Evolutionary conservation across 371 early-diverging fungal genomes (phyloP).

Genomic region (Mortierella sp.): DNA sequence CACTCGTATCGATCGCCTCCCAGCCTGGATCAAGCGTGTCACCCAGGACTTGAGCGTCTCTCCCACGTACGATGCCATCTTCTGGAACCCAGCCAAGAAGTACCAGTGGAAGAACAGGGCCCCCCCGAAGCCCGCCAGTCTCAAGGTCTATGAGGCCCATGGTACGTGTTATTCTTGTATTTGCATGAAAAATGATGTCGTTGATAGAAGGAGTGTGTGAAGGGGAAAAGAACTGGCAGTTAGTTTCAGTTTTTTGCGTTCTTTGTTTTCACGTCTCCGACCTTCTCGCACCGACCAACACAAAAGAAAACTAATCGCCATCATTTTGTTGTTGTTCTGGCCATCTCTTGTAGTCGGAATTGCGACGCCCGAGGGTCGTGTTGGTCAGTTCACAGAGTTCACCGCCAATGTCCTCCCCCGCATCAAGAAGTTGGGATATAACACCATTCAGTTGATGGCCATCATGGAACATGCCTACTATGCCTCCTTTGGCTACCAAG

Average conservation of each 20-base stretch:
- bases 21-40: constrained; percentile 89
- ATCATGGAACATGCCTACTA: constrained; percentile 99
- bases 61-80: constrained; percentile 88
- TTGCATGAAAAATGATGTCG: constrained; percentile 12
- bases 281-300: background rate
- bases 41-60: constrained; percentile 86
- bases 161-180: constrained; percentile 52
- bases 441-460: constrained; percentile 97
- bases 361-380: constrained; percentile 84
- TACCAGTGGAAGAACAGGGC: constrained; percentile 79
- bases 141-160: constrained; percentile 96
- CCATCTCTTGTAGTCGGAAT: constrained; percentile 84
- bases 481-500: constrained; percentile 97
- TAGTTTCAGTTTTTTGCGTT: background rate
- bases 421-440: constrained; percentile 92
- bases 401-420: constrained; percentile 89
- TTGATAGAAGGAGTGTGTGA: too few relatives aligned
- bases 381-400: constrained; percentile 91
- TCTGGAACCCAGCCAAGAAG: constrained; percentile 88
- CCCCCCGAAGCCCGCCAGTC: constrained; percentile 72
- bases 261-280: background rate
- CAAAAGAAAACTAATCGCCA: background rate
- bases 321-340: background rate
- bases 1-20: constrained; percentile 89
- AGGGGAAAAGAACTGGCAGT: background rate